Conservation (phyloP, 805 yeast species). For the Candida chilensis region DNA sequence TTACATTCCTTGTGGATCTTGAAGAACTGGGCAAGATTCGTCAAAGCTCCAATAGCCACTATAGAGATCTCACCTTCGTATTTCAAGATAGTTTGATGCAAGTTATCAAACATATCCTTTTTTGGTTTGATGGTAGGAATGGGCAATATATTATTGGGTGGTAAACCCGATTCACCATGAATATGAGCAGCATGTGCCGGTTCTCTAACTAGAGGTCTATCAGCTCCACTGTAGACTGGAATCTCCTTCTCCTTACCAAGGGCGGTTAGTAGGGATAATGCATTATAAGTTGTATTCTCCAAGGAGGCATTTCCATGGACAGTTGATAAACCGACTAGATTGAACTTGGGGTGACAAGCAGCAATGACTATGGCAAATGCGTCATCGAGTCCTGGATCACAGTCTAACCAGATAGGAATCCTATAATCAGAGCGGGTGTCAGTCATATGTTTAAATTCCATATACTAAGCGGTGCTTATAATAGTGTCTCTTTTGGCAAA, state of each 20-base stretch:
- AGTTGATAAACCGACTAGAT: conserved; percentile 63
- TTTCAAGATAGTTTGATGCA: conserved; percentile 25
- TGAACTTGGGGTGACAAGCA: conserved; percentile 46
- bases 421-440: conserved; percentile 4
- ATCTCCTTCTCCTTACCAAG: conserved; percentile 36
- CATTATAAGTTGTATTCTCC: conserved; percentile 57
- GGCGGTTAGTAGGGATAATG: conserved; percentile 58
- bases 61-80: conserved; percentile 44
- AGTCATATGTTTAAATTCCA: no score
- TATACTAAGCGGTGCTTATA: no score
- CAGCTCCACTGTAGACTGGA: conserved; percentile 62
- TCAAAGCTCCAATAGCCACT: conserved; percentile 71
- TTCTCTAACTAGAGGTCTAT: conserved; percentile 41
- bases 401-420: conserved; percentile 80
- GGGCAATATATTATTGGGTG: conserved; percentile 61
- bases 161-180: conserved; percentile 72
- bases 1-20: conserved; percentile 44
- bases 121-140: conserved; percentile 19
- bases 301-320: conserved; percentile 67
- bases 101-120: conserved; percentile 9
- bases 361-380: conserved; percentile 66
- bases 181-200: conserved; percentile 50
- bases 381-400: conserved; percentile 92
- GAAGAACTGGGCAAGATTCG: conserved; percentile 58
- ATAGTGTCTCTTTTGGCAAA: no score